These are phyloP conservation scores for Ophiostoma fasciatum DNA, from an alignment of 2,329 filamentous ascomycete genomes.

Conservation along the genomic window DNA sequence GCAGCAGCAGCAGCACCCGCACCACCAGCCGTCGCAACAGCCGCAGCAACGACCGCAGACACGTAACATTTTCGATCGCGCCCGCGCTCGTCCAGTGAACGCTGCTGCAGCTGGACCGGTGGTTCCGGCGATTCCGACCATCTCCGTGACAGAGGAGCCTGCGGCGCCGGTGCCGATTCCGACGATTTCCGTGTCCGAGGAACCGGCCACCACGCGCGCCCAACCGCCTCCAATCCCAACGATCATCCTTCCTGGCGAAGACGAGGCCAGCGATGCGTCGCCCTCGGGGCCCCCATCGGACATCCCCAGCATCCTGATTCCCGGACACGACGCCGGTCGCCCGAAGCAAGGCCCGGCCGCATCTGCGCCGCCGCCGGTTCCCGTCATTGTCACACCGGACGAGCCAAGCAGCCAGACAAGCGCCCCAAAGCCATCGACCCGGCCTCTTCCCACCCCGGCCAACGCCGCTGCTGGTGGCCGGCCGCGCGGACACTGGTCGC, in stretches of 20 bases:
- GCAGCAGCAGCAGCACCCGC: conserved; percentile 2
- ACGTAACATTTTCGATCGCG: conserved; percentile 12
- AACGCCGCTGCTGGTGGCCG: conserved; percentile 20
- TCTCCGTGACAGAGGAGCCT: conserved; percentile 10
- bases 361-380: conserved; percentile 18
- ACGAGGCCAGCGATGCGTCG: conserved; percentile 2
- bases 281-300: conserved; percentile 14
- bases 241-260: conserved; percentile 23
- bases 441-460: conserved; percentile 34
- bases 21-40: neutral
- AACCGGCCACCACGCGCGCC: too few relatives aligned
- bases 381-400: conserved; percentile 25
- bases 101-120: conserved; percentile 1
- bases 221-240: conserved; percentile 23
- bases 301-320: conserved; percentile 27
- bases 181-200: conserved; percentile 1
- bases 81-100: conserved; percentile 31
- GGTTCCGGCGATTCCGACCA: conserved; percentile 18
- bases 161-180: conserved; percentile 3
- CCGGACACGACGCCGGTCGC: conserved; percentile 16
- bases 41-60: conserved; percentile 22
- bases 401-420: conserved; percentile 10
- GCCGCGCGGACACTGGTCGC: conserved; percentile 43
- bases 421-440: conserved; percentile 11
- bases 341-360: conserved; percentile 6